Evolutionary conservation across 2,329 filamentous ascomycete species (phyloP), one percentile per base, ranked within the genome.

Genomic region (Botryotinia convoluta): DNA sequence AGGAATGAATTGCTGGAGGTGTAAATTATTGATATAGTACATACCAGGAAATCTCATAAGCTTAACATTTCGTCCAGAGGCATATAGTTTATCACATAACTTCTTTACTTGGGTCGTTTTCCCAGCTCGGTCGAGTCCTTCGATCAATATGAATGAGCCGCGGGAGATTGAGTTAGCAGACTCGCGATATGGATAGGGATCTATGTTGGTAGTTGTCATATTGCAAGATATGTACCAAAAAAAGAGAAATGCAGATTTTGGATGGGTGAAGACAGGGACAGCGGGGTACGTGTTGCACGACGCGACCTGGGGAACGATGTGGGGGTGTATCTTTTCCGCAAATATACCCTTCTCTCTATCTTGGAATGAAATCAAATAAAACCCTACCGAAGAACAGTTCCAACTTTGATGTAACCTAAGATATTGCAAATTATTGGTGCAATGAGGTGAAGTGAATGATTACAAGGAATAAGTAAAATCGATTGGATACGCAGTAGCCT

Each of bases 61-160:
- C 78, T 86, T 85, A 44, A 90, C 87, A 67, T 84, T 81, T 65
- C 85, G 82, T 12, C 88, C 89, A 72, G 84, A 80, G 9, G 82
- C 79, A 72, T 85, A 81, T 5, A 93, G 84, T 54, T 82, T 84
- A 42, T 87, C 82, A 54, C 86, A 86, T 59, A 93, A 84, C 71
- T 83, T 84, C 69, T 86, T 83, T 78, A 90, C 91, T 84, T 93
- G 91, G 42, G 91, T 93, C 26, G 90, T 91, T 83, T 93, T 93
- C 42, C 91, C 91, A 6, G 91, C 89, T 74, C 90, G 86, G 79
- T 93, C 91, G 45, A 93, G 85, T 26, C 91, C 91, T 83, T 93
- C 91, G 69, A 93, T 86, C 3, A 92, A 90, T 74, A 93, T 89
- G 51, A 93, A 85, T 73, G 87, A 86, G 48, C 91, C 91, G 72